Conservation (phyloP, 306 rosid genomes). For the Trifolium pratense region DNA sequence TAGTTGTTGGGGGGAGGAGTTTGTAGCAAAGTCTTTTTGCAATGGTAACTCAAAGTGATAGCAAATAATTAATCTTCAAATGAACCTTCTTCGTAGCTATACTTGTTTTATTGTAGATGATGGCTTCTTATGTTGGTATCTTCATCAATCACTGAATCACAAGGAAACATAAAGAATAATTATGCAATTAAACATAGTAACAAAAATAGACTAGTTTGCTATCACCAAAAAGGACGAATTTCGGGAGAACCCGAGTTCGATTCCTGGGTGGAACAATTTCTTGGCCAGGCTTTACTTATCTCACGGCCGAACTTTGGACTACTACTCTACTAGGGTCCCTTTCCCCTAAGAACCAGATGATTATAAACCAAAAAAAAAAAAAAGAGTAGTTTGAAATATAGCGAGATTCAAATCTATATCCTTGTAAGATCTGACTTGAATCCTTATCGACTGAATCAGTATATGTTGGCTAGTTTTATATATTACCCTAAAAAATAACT, state of each 20-base stretch:
- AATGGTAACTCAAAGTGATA: not conserved
- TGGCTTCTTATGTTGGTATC: conserved; percentile 25
- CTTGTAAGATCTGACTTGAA: not conserved
- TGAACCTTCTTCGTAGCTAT: conserved; percentile 30
- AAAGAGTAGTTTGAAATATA: too few species aligned
- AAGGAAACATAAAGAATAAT: conserved; percentile 1
- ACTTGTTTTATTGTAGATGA: conserved; percentile 44
- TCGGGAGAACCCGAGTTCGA: too few species aligned
- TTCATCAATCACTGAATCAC: conserved; percentile 41
- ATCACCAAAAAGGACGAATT: too few species aligned
- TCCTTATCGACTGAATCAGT: too few species aligned
- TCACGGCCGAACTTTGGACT: too few species aligned
- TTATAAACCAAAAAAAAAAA: too few species aligned
- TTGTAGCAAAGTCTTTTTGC: not conserved
- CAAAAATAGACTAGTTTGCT: not conserved
- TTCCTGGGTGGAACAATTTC: too few species aligned
- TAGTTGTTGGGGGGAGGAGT: conserved; percentile 2
- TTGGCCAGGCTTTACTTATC: too few species aligned
- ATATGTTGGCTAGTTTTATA: too few species aligned
- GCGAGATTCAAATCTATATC: too few species aligned
- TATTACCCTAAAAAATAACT: not conserved
- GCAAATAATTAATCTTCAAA: conserved; percentile 19
- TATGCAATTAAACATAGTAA: conserved; percentile 4
- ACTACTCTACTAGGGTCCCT: too few species aligned
- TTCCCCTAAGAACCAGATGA: too few species aligned